These are phyloP conservation scores for Fremontodendron californicum DNA, from an alignment of 345 rosid genomes.

Conservation along the genomic window DNA sequence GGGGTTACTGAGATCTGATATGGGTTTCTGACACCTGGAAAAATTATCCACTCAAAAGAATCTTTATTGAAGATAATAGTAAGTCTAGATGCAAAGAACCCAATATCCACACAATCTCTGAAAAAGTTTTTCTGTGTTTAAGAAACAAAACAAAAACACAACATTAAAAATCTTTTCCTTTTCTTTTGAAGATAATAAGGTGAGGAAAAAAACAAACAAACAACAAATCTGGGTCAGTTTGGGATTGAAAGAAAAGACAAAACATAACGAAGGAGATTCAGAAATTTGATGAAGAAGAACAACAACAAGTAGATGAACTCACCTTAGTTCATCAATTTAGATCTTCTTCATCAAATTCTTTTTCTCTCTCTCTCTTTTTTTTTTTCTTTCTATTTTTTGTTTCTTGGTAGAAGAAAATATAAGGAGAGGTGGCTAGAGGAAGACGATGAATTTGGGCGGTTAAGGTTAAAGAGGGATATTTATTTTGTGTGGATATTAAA, in stretches of 20 bases:
- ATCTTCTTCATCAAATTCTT: constrained; percentile 1
- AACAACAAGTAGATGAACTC: neutral
- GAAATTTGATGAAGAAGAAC: constrained; percentile 1
- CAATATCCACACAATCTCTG: constrained; percentile 35
- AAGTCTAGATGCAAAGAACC: constrained; percentile 46
- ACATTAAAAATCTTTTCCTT: neutral
- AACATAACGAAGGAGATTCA: neutral
- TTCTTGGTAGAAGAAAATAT: neutral
- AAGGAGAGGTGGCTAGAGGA: too few relatives aligned
- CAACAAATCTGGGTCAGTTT: constrained; percentile 6
- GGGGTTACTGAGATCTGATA: constrained; percentile 29
- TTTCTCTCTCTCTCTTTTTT: neutral
- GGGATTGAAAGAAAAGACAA: neutral
- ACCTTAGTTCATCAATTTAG: neutral
- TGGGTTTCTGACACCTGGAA: constrained; percentile 38
- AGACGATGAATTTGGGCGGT: neutral
- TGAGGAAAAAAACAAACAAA: neutral
- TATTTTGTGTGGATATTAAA: constrained; percentile 5
- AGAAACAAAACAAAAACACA: neutral
- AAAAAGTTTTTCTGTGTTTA: neutral
- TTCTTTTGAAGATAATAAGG: constrained; percentile 8
- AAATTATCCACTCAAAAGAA: constrained; percentile 14
- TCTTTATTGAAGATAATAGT: neutral
- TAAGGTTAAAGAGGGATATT: neutral
- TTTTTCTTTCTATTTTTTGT: too few relatives aligned